A percentile compares a stretch with the other conserved stretches of the same genome.
Evolutionary conservation across 352 stramenopile genomes (phyloP).

Genomic region (Thraustochytrium striatum): DNA sequence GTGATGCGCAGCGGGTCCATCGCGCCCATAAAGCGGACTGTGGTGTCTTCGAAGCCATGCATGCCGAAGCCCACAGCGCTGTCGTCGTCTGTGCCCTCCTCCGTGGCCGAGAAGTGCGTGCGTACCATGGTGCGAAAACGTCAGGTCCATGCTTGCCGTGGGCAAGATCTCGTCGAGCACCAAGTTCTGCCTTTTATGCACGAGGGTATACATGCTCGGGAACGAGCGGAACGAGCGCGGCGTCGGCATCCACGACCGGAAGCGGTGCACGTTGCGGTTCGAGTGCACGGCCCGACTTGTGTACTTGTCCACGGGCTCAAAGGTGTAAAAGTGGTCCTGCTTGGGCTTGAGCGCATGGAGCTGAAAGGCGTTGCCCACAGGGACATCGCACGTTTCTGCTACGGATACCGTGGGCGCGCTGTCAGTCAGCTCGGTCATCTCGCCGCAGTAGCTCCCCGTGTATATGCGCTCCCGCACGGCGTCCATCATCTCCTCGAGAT

Average conservation of each 20-base stretch:
- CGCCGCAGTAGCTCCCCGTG: neutral
- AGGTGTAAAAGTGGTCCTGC: too few species aligned
- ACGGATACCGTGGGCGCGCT: neutral
- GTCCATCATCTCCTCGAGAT: neutral
- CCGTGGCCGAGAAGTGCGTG: too few species aligned
- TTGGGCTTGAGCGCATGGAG: too few species aligned
- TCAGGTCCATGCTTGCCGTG: neutral
- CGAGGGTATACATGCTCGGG: conserved; percentile 20
- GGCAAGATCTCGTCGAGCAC: conserved; percentile 13
- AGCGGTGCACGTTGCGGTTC: neutral
- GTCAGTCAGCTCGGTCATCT: too few species aligned
- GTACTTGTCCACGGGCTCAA: neutral
- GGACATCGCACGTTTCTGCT: conserved; percentile 26
- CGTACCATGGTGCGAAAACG: neutral
- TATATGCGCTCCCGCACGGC: neutral
- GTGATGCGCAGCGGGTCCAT: neutral
- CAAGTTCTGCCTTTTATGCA: neutral
- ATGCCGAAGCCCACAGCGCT: neutral
- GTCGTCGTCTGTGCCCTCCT: neutral
- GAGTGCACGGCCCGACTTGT: neutral
- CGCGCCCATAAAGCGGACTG: neutral
- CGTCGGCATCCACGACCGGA: conserved; percentile 23
- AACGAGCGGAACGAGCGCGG: conserved; percentile 7
- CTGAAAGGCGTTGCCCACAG: conserved; percentile 11
- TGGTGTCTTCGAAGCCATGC: neutral